Evolutionary conservation across 2,329 filamentous ascomycete species (phyloP), one percentile per base, ranked within the genome.

Genomic region (Penicillium digitatum): DNA sequence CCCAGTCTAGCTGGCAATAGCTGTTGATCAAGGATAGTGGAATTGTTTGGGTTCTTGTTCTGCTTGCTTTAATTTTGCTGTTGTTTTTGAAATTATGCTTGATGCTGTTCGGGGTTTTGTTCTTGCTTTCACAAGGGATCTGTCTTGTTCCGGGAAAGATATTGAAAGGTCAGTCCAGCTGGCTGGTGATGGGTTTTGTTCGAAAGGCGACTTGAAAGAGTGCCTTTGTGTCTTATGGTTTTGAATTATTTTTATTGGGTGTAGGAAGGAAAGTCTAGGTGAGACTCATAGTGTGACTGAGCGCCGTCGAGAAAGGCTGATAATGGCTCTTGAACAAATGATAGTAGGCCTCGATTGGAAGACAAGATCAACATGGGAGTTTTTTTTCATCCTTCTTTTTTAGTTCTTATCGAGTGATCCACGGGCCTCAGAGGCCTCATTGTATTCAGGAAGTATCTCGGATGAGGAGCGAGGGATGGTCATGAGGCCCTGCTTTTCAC

Each of bases 401-500:
- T 65, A 75, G 40, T 72, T 66, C 59, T 74, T 73, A 48, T 71
- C 66, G 24, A 64, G 57, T 11, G 66, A 57, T 37, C 45, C 52
- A 32, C 64, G 59, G 50, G 65, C 59, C 49, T 63, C 55, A 35
- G 67, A 61, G 16, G 67, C 59, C 29, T 74, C 72, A 22, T 61
- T 66, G 55, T 76, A 76, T 14, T 69, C 69, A 20, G 73, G 72
- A 24, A 72, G 72, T 3, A 66, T 60, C 1, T 74, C 69, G 11
- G 72, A 69, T 0, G 65, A 47, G 16, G 34, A 20, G 29, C 31
- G 31, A 11, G 61, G 44, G 37, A 66, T 68, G n/a, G 55, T 52
- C 65, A 78, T 72, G 52, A 78, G 63, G 32, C 66, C 67, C 54
- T 75, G 69, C 66, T 78, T 78, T 59, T 78, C 76, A n/a, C 66